Conservation (phyloP, 2,329 filamentous ascomycete genomes). For the Pseudopithomyces maydicus region DNA sequence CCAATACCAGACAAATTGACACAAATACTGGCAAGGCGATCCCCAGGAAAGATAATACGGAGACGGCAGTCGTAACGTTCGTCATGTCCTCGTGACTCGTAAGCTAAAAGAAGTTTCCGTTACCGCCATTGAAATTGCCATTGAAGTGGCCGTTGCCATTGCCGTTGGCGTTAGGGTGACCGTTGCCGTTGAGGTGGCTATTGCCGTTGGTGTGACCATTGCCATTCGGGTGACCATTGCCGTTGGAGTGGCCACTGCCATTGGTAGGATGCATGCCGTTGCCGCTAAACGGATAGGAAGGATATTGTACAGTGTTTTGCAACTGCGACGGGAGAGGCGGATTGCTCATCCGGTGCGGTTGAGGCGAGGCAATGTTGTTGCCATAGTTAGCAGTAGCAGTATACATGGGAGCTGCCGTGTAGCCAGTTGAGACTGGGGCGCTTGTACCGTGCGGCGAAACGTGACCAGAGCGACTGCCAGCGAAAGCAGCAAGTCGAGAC, state of each 20-base stretch:
- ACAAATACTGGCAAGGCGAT: slow-evolving; percentile 23
- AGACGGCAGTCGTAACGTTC: slow-evolving; percentile 46
- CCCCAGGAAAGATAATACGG: slow-evolving; percentile 21
- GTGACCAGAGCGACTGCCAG: slow-evolving; percentile 31
- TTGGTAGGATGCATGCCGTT: slow-evolving; percentile 40
- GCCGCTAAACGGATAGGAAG: slow-evolving; percentile 46
- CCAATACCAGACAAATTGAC: slow-evolving; percentile 27
- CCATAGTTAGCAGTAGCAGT: slow-evolving; percentile 42
- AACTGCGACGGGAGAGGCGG: slow-evolving; percentile 42
- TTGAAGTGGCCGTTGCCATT: slow-evolving; percentile 43
- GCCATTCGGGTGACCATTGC: background rate
- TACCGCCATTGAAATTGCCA: slow-evolving; percentile 22
- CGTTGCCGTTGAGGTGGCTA: slow-evolving; percentile 46
- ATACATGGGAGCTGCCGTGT: slow-evolving; percentile 38
- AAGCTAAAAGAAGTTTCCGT: slow-evolving; percentile 53
- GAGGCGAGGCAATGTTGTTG: slow-evolving; percentile 41
- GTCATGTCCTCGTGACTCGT: slow-evolving; percentile 58
- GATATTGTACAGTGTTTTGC: slow-evolving; percentile 44
- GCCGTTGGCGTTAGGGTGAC: too few relatives aligned
- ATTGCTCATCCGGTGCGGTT: slow-evolving; percentile 46
- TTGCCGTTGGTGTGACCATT: background rate
- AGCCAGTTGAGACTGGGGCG: slow-evolving; percentile 25
- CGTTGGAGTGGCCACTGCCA: background rate
- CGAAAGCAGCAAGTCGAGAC: slow-evolving; percentile 37
- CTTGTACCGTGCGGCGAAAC: slow-evolving; percentile 34